Percentiles rank a stretch among this genome's conserved stretches.
These are phyloP conservation scores for Nitzschia sp. DNA, from an alignment of 108 stramenopile genomes.

Conservation along the genomic window DNA sequence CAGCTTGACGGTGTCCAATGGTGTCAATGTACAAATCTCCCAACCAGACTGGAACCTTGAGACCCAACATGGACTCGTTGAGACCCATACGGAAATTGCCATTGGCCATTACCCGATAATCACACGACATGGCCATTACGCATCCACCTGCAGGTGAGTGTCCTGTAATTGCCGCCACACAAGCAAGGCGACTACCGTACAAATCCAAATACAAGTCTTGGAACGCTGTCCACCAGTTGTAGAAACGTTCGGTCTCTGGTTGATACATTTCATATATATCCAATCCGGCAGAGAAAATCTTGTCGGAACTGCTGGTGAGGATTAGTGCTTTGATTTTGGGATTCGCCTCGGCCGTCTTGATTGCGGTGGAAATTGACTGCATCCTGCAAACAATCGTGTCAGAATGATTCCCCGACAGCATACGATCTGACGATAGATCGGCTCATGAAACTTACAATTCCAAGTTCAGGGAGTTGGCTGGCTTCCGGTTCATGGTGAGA, in stretches of 20 bases:
- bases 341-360: slow-evolving; percentile 56
- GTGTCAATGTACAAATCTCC: slow-evolving; percentile 49
- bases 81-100: slow-evolving; percentile 62
- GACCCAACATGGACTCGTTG: slow-evolving; percentile 82
- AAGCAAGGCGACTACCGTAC: slow-evolving; percentile 70
- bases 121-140: slow-evolving; percentile 82
- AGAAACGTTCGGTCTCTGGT: slow-evolving; percentile 58
- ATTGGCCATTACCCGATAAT: slow-evolving; percentile 71
- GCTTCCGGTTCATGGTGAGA: slow-evolving; percentile 71
- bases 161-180: slow-evolving; percentile 70
- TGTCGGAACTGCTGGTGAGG: slow-evolving; percentile 53
- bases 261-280: slow-evolving; percentile 71
- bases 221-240: slow-evolving; percentile 72
- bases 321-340: slow-evolving; percentile 58
- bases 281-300: slow-evolving; percentile 83
- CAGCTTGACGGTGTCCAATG: slow-evolving; percentile 76
- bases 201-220: slow-evolving; percentile 83
- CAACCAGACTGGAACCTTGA: slow-evolving; percentile 70
- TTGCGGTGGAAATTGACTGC: slow-evolving; percentile 53
- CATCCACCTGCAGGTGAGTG: slow-evolving; percentile 88
- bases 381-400: slow-evolving; percentile 32
- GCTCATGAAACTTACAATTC: slow-evolving; percentile 59
- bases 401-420: not conserved
- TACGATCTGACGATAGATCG: not conserved
- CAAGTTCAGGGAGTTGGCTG: slow-evolving; percentile 81